Conservation (phyloP, 306 rosid genomes). For the Mimosa bimucronata region DNA sequence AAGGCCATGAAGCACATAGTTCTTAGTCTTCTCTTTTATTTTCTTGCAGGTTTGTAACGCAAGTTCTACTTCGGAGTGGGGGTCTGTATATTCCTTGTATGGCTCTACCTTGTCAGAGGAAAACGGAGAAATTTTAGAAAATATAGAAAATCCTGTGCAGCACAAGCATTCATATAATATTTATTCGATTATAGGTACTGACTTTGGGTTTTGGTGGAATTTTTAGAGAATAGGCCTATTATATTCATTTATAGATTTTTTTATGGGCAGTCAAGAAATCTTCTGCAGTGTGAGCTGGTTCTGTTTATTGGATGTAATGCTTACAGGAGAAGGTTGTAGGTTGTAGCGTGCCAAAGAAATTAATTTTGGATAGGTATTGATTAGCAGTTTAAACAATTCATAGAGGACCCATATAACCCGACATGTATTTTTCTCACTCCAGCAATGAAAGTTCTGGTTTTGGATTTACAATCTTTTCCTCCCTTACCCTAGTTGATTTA, state of each 20-base stretch:
- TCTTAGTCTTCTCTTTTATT: slow-evolving; percentile 79
- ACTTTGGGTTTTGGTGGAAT: slow-evolving; percentile 31
- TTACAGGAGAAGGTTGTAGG: slow-evolving; percentile 7
- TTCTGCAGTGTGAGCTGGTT: slow-evolving; percentile 28
- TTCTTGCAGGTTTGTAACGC: slow-evolving; percentile 82
- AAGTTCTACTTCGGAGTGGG: slow-evolving; percentile 71
- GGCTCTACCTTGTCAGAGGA: slow-evolving; percentile 45
- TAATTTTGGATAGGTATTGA: not conserved
- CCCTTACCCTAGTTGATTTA: not conserved
- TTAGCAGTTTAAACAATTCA: not conserved
- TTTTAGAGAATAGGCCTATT: slow-evolving; percentile 36
- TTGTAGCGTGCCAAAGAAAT: not conserved
- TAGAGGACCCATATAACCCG: not conserved
- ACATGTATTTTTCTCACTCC: not conserved
- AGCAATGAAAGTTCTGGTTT: not conserved
- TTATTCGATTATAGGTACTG: slow-evolving; percentile 32
- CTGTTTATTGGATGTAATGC: slow-evolving; percentile 18
- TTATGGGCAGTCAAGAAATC: slow-evolving; percentile 20
- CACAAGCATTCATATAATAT: slow-evolving; percentile 41
- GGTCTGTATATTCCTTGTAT: slow-evolving; percentile 70
- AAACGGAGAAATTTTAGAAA: slow-evolving; percentile 26
- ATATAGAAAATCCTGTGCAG: slow-evolving; percentile 44
- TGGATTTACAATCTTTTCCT: not conserved
- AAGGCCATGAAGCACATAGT: slow-evolving; percentile 46
- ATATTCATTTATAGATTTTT: slow-evolving; percentile 27